phyloP scores from a whole-genome alignment of 2,329 filamentous ascomycete genomes.

The Epichloe uncinata region DNA sequence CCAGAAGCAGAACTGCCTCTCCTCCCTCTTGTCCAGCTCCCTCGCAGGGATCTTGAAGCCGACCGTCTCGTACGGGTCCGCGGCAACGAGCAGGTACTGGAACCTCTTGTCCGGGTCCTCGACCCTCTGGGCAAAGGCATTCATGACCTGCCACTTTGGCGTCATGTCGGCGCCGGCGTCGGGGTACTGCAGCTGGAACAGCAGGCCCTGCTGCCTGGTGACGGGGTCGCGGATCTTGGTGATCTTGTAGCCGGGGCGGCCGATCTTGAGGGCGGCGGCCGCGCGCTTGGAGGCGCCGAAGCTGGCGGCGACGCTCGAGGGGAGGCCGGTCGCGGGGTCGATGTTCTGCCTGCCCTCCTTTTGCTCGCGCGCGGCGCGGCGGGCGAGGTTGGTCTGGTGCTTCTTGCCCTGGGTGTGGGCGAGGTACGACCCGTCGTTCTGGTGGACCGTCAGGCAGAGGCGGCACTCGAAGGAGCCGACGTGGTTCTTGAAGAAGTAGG shows the following conservation, averaged over 20 bases:
- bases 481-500: slow-evolving; percentile 99
- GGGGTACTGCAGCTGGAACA: slow-evolving; percentile 95
- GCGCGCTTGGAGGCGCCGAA: slow-evolving; percentile 52
- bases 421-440: slow-evolving; percentile 97
- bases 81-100: slow-evolving; percentile 89
- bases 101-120: slow-evolving; percentile 90
- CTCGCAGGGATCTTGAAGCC: slow-evolving; percentile 90
- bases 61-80: slow-evolving; percentile 96
- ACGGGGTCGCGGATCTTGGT: slow-evolving; percentile 87
- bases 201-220: slow-evolving; percentile 73
- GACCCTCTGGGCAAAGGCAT: slow-evolving; percentile 87
- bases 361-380: slow-evolving; percentile 87
- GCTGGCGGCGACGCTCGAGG: slow-evolving; percentile 62
- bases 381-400: slow-evolving; percentile 95
- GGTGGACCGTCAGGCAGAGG: slow-evolving; percentile 91
- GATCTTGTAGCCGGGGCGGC: slow-evolving; percentile 92
- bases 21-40: slow-evolving; percentile 82
- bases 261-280: slow-evolving; percentile 66
- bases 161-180: slow-evolving; percentile 65
- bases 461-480: slow-evolving; percentile 96
- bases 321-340: slow-evolving; percentile 54
- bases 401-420: slow-evolving; percentile 97
- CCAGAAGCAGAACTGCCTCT: slow-evolving; percentile 86
- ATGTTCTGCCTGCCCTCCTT: slow-evolving; percentile 67
- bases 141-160: slow-evolving; percentile 92